Conservation (phyloP, 2,329 filamentous ascomycete species). For the Chalaropsis thielavioides region DNA sequence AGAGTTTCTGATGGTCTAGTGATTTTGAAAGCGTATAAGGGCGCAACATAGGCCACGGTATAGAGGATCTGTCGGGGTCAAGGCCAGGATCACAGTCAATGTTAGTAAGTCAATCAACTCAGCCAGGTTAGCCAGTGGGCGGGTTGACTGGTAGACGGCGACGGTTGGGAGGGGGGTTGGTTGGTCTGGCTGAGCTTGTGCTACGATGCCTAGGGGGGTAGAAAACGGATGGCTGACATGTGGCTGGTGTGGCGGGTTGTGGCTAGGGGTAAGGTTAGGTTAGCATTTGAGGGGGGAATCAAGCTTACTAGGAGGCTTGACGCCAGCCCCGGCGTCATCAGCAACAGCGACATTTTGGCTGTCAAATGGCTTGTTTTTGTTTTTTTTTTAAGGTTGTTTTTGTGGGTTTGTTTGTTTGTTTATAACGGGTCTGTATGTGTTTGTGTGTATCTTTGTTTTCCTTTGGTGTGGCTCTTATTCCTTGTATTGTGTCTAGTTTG, state of each 20-base stretch:
- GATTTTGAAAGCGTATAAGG: constrained; percentile 69
- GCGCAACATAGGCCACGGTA: constrained; percentile 77
- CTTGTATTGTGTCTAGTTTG: neutral
- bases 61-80: constrained; percentile 47
- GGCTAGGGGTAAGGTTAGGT: constrained; percentile 1
- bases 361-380: neutral
- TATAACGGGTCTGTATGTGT: neutral
- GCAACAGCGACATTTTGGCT: neutral
- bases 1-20: constrained; percentile 68
- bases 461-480: neutral
- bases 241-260: constrained; percentile 10
- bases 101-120: neutral
- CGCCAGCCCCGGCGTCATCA: constrained; percentile 5
- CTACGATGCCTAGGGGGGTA: neutral
- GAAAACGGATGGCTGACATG: neutral
- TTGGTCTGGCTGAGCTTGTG: neutral
- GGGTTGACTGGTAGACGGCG: neutral
- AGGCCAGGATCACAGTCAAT: constrained; percentile 10
- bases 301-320: constrained; percentile 22
- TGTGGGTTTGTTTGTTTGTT: neutral
- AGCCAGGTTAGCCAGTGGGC: neutral
- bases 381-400: neutral
- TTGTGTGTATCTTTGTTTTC: neutral
- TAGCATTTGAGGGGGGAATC: neutral
- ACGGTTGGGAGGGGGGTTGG: neutral